Conservation (phyloP, 176 grass and related monocot species). For the Microstegium vimineum region DNA sequence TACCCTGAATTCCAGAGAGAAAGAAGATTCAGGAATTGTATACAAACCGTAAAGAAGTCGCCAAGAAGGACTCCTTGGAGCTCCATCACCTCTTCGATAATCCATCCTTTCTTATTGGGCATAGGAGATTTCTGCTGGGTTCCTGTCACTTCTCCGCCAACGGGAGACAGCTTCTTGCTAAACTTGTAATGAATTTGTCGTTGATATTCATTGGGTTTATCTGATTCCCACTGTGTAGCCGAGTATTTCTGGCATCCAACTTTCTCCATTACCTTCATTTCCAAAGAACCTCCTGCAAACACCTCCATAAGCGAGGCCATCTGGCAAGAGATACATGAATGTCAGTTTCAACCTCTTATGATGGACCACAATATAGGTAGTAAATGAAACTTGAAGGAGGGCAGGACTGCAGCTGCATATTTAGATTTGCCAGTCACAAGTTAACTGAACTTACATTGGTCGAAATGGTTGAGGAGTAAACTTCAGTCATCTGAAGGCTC, state of each 20-base stretch:
- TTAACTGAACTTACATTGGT: constrained; percentile 51
- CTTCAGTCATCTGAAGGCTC: constrained; percentile 53
- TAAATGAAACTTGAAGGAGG: background rate
- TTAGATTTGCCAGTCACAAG: background rate
- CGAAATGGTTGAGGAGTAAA: constrained; percentile 50
- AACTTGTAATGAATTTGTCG: constrained; percentile 76
- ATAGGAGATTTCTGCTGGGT: constrained; percentile 77
- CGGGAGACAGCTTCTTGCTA: constrained; percentile 62
- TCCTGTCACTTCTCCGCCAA: constrained; percentile 69
- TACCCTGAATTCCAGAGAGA: background rate
- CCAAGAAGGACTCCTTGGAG: constrained; percentile 87
- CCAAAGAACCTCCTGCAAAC: constrained; percentile 65
- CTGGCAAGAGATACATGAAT: constrained; percentile 39
- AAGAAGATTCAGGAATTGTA: constrained; percentile 3
- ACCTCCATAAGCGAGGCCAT: constrained; percentile 65
- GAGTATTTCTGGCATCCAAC: constrained; percentile 77
- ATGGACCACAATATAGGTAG: background rate
- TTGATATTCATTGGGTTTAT: constrained; percentile 60
- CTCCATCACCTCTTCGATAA: constrained; percentile 82
- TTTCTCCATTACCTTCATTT: constrained; percentile 82
- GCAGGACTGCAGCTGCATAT: background rate
- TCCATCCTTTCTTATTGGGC: constrained; percentile 75
- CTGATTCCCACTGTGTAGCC: constrained; percentile 61
- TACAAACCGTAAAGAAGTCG: constrained; percentile 84
- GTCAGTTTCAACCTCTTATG: constrained; percentile 21